phyloP scores from a whole-genome alignment of 83 land plant genomes.

The Picea engelmannii region DNA sequence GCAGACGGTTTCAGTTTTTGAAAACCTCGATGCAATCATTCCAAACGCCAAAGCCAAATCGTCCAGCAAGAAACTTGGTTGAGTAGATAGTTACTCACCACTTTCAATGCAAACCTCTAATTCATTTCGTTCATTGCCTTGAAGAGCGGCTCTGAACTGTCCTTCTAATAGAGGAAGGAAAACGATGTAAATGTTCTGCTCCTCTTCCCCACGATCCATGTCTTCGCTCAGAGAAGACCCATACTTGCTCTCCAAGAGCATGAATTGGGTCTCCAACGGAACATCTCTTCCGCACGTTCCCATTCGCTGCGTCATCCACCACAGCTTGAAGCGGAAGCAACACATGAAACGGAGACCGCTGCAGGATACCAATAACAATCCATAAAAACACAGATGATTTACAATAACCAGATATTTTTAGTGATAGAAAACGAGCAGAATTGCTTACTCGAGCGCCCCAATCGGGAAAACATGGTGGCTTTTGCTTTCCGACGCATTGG shows the following conservation, averaged over 20 bases:
- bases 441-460: conserved; percentile 61
- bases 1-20: background rate
- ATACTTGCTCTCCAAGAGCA: no score
- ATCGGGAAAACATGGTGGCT: conserved; percentile 71
- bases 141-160: conserved; percentile 75
- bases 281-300: conserved; percentile 76
- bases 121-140: conserved; percentile 80
- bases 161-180: conserved; percentile 93
- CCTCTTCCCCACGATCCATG: conserved; percentile 21
- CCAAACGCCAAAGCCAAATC: background rate
- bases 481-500: conserved; percentile 43
- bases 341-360: conserved; percentile 87
- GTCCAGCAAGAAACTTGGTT: background rate
- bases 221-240: no score
- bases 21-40: background rate
- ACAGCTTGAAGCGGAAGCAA: conserved; percentile 85
- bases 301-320: conserved; percentile 98
- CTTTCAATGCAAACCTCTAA: conserved; percentile 91
- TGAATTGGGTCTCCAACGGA: conserved; percentile 84
- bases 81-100: conserved; percentile 52
- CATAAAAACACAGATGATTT: background rate
- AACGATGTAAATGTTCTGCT: conserved; percentile 66
- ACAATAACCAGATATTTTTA: background rate
- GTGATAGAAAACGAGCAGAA: background rate
- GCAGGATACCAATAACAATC: conserved; percentile 3